These are phyloP conservation scores for Simplicillium aogashimaense DNA, from an alignment of 2,329 filamentous ascomycete species.

Conservation along the genomic window DNA sequence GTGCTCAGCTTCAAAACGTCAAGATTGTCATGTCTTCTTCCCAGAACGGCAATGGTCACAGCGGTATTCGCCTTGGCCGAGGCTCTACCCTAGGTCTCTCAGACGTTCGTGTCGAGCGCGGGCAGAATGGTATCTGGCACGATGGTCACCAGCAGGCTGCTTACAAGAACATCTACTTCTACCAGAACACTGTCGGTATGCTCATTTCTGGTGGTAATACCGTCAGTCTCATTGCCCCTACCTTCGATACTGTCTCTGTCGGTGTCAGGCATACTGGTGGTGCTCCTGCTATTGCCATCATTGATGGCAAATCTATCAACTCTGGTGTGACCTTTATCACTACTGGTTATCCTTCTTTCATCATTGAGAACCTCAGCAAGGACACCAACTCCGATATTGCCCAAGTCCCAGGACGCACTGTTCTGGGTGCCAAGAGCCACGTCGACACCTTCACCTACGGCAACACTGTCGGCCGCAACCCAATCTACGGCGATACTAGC, in stretches of 20 bases:
- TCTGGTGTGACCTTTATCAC: conserved; percentile 29
- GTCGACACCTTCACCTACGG: conserved; percentile 30
- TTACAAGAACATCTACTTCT: conserved; percentile 33
- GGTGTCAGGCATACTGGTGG: conserved; percentile 24
- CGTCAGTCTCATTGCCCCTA: conserved; percentile 27
- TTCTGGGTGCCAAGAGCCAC: conserved; percentile 18
- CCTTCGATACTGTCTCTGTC: conserved; percentile 27
- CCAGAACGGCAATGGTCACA: conserved; percentile 24
- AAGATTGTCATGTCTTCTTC: conserved; percentile 28
- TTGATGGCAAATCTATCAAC: conserved; percentile 29
- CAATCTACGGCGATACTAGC: conserved; percentile 25
- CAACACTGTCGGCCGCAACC: conserved; percentile 29
- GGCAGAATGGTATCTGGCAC: conserved; percentile 31
- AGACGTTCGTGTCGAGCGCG: conserved; percentile 28
- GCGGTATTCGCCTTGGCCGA: conserved; percentile 26
- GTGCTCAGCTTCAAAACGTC: conserved; percentile 29
- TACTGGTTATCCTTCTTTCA: conserved; percentile 24
- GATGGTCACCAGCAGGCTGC: conserved; percentile 31
- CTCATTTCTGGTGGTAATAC: conserved; percentile 21
- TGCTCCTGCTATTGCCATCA: conserved; percentile 26
- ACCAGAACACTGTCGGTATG: conserved; percentile 26
- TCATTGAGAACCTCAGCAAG: conserved; percentile 32
- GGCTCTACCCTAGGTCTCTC: conserved; percentile 30
- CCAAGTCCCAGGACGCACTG: conserved; percentile 18
- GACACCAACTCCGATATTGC: conserved; percentile 25